Evolutionary conservation across 495 filamentous ascomycete species (phyloP).

Genomic region (Penicillium herquei): DNA sequence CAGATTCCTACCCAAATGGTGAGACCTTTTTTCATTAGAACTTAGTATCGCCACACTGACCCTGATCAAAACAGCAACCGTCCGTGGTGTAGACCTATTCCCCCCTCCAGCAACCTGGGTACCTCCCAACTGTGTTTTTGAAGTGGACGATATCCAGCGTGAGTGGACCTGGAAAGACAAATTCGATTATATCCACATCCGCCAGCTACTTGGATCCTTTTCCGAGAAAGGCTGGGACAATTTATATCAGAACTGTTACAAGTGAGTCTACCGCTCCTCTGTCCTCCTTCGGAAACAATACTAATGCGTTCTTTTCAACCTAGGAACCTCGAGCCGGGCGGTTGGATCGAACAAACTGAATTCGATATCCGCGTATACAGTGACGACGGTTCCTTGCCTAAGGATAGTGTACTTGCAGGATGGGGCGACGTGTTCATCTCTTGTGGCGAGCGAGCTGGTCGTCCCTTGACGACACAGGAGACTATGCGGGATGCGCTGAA

Average conservation of each 20-base stretch:
- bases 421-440: not conserved
- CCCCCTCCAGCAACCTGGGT: constrained; percentile 24
- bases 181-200: constrained; percentile 32
- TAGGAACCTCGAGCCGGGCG: constrained; percentile 10
- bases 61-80: constrained; percentile 7
- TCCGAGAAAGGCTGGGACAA: constrained; percentile 19
- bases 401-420: not conserved
- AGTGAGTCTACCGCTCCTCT: not conserved
- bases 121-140: constrained; percentile 32
- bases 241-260: constrained; percentile 23
- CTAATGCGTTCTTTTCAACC: not conserved
- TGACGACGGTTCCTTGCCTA: constrained; percentile 4
- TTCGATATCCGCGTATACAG: not conserved
- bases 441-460: not conserved
- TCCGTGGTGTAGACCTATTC: constrained; percentile 24
- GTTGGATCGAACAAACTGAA: constrained; percentile 10
- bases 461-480: not conserved
- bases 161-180: constrained; percentile 26
- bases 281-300: not conserved
- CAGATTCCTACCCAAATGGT: not conserved
- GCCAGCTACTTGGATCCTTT: constrained; percentile 22
- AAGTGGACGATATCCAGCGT: constrained; percentile 29
- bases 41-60: not conserved
- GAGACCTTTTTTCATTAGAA: no score
- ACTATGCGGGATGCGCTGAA: constrained; percentile 2